Base-by-base conservation (phyloP, 1,284 basidiomycete species). In the Heterobasidion occidentale region DNA sequence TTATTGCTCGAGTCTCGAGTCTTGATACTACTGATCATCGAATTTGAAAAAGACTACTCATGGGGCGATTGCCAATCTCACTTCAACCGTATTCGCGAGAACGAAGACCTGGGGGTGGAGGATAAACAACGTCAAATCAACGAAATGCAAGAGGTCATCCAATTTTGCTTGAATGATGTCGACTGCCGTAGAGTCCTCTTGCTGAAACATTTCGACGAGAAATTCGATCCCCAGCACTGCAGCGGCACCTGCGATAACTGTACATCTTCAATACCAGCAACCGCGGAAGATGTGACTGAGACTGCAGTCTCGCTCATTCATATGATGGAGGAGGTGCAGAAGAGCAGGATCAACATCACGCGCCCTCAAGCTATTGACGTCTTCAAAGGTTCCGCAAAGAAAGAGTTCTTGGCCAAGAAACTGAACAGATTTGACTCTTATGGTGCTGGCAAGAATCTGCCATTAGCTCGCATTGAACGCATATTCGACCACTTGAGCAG, bases 171-270 rank as follows among this genome's bases (percentile, higher is more conserved):
- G 56, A 94, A 98, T 70, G 79, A 83, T 57, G 83, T 86, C 42
- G 90, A 93, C 63, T 99, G 96, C 66, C 86, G 97, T 9, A 86
- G 97, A 1, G 78, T 81, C 2, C 90, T 93, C 65, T 77, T 99
- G 17, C 79, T 99, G 47, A 79, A 77, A 44, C 89, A 91, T 67
- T 84, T 82, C 63, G 65, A 64, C 56, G 79, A 85, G 60, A 60
- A 55, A 7, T 84, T 84, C 64, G 67, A 74, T 44, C 59, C 70
- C 4, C 51, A 46, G n/a, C 46, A 61, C 36, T 96, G 94, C 66
- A 70, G 75, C 35, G 73, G 76, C 54, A 75, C 76, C 9, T 94
- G 92, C 67, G 86, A 94, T 69, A 93, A 90, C 62, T 94, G 92
- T 67, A 68, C 74, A 46, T 72, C 78, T 55, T 70, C 71, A 36